Conservation (phyloP, 768 basidiomycete genomes). For the Glaciozyma martinii region DNA sequence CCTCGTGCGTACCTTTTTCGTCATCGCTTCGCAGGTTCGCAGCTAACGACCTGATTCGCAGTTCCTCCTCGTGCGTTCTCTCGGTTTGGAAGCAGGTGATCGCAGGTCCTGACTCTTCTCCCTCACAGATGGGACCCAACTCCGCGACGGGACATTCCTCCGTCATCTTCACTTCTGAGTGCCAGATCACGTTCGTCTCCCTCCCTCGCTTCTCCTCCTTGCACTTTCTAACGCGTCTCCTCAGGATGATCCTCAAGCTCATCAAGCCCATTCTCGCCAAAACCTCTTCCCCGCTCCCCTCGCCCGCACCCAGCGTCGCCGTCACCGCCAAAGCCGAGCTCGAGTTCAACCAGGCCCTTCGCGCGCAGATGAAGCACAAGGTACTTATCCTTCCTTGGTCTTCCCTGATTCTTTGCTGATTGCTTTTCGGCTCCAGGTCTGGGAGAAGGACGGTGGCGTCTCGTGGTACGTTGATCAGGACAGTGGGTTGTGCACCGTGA, state of each 20-base stretch:
- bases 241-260: conserved; percentile 14
- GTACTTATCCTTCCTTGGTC: neutral
- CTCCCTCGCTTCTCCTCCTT: neutral
- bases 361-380: conserved; percentile 25
- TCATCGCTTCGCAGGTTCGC: neutral
- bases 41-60: neutral
- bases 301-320: conserved; percentile 22
- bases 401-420: neutral
- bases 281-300: neutral
- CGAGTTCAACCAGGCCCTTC: conserved; percentile 12
- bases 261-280: neutral
- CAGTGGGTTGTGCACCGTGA: conserved; percentile 17
- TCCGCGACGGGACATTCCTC: conserved; percentile 32
- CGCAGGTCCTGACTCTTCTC: too few species aligned
- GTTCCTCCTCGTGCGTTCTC: too few species aligned
- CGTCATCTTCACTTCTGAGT: conserved; percentile 32
- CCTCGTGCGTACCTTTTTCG: neutral
- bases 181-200: conserved; percentile 5
- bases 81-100: too few species aligned
- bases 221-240: neutral
- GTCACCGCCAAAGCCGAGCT: conserved; percentile 28
- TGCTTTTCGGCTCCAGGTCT: neutral
- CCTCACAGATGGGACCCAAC: conserved; percentile 31
- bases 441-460: conserved; percentile 24
- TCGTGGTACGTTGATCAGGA: conserved; percentile 29